These are phyloP conservation scores for Yamadazyma akitaensis DNA, from an alignment of 805 yeast species.

Conservation along the genomic window DNA sequence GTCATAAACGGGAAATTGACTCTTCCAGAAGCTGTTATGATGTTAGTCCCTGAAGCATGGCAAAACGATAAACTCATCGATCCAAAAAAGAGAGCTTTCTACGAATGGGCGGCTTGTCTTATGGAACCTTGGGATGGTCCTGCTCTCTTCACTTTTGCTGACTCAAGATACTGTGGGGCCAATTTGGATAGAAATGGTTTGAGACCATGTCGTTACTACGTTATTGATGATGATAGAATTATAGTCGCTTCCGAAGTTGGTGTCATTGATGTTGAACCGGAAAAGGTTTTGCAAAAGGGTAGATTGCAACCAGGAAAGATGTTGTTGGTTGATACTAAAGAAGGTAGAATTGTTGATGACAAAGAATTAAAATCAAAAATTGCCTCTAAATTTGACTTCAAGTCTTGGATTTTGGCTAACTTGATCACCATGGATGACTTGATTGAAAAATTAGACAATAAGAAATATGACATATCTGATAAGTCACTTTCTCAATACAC, in stretches of 20 bases:
- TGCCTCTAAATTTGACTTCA: conserved; percentile 82
- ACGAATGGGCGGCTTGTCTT: conserved; percentile 98
- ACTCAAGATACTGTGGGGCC: conserved; percentile 98
- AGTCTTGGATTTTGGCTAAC: conserved; percentile 87
- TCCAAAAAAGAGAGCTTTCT: conserved; percentile 88
- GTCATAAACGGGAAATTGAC: conserved; percentile 89
- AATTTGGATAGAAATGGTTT: conserved; percentile 95
- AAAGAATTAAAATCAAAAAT: conserved; percentile 79
- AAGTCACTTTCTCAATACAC: conserved; percentile 12
- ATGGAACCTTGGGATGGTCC: conserved; percentile 99
- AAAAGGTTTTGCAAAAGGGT: conserved; percentile 82
- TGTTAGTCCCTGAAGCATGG: conserved; percentile 98
- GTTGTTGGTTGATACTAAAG: conserved; percentile 90
- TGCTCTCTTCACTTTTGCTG: conserved; percentile 93
- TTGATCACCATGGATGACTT: conserved; percentile 81
- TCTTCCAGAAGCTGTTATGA: conserved; percentile 95
- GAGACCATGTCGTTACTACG: conserved; percentile 96
- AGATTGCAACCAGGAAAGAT: conserved; percentile 94
- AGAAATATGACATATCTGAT: conserved; percentile 28
- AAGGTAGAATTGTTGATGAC: conserved; percentile 91
- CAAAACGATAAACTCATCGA: conserved; percentile 86
- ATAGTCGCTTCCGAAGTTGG: conserved; percentile 99
- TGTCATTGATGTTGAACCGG: conserved; percentile 85
- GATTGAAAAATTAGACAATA: conserved; percentile 50
- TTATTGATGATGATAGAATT: conserved; percentile 91